Percentiles rank a stretch among this genome's conserved stretches.
Conservation (phyloP, 1,284 basidiomycete genomes). For the Golubevia sp. region DNA sequence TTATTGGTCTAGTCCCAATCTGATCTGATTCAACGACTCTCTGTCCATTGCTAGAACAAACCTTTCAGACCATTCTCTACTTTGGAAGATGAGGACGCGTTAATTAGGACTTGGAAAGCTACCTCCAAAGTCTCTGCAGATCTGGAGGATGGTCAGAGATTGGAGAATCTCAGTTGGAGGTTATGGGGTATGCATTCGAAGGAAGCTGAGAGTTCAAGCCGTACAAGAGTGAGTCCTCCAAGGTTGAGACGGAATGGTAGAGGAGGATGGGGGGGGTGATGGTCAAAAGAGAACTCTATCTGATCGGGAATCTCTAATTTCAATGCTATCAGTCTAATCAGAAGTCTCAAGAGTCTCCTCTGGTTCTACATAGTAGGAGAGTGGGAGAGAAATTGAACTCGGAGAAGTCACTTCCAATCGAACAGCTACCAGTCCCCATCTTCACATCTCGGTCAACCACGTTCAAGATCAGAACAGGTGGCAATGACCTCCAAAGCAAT, state of each 20-base stretch:
- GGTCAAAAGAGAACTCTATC: too few species aligned
- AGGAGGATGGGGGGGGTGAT: too few species aligned
- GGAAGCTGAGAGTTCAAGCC: background rate
- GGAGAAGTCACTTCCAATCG: conserved; percentile 26
- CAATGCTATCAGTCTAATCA: too few species aligned
- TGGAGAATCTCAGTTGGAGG: conserved; percentile 45
- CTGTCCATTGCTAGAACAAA: conserved; percentile 23
- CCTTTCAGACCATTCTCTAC: conserved; percentile 40
- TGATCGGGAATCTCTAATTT: too few species aligned
- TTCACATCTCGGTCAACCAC: conserved; percentile 32
- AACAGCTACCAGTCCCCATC: conserved; percentile 27
- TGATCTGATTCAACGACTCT: background rate
- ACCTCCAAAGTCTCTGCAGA: conserved; percentile 38
- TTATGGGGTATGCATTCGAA: conserved; percentile 17
- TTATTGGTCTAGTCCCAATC: background rate
- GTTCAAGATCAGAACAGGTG: conserved; percentile 27
- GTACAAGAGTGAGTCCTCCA: background rate
- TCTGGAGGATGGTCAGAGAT: conserved; percentile 44
- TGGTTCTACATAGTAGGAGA: too few species aligned
- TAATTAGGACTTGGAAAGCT: conserved; percentile 30
- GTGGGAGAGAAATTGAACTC: conserved; percentile 32
- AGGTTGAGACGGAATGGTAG: too few species aligned
- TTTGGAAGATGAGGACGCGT: conserved; percentile 35
- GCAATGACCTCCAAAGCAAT: too few species aligned
- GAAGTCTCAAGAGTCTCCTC: too few species aligned